Base-by-base conservation (phyloP, 2,329 filamentous ascomycete genomes). In the Aspergillus sclerotialis region DNA sequence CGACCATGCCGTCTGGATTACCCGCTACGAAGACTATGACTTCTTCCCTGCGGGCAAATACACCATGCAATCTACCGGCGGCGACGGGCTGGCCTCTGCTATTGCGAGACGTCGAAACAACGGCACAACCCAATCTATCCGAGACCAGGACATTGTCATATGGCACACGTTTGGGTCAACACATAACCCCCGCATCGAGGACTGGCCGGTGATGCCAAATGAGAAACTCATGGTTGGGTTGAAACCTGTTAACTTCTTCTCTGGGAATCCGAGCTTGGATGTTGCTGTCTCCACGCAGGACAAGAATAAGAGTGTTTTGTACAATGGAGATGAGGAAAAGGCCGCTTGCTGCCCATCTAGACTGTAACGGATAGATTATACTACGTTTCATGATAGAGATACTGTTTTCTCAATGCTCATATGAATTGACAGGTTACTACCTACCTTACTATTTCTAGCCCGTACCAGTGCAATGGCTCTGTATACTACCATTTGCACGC, bases 1-100 rank as follows among this genome's bases (percentile, higher is more conserved):
- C 4, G 60, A 65, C 16, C 68, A 72, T 43, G 65, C 71, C 4
- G 52, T 75, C 26, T 75, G 72, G 58, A 62, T 75, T 2, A 74
- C 71, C 1, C 59, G 60, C 1, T 71, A 75, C 43, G 50, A 56
- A 9, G 71, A 75, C 29, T 57, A 55, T 4, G 69, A 75, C 43
- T 48, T 69, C 1, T 75, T 65, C 44, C 59, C 69, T 0, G 63
- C 65, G 2, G 71, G 72, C 0, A 57, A 63, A 18, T 68, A 72
- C 42, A 75, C 71, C 1, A 73, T 72, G 50, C 70, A 75, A 43
- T 53, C 50, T 1, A 21, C 40, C 9, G 45, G 47, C 2, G 49
- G 52, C 1, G 43, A 46, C 7, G 53, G 54, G 0, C 48, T 56
- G 15, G 30, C 36, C 5, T 50, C 45, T 7, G 30, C 30, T 11